A percentile compares a stretch with the other conserved stretches of the same genome.
These are phyloP conservation scores for Xylariomycetidae sp. DNA, from an alignment of 2,329 filamentous ascomycete genomes.

Conservation along the genomic window DNA sequence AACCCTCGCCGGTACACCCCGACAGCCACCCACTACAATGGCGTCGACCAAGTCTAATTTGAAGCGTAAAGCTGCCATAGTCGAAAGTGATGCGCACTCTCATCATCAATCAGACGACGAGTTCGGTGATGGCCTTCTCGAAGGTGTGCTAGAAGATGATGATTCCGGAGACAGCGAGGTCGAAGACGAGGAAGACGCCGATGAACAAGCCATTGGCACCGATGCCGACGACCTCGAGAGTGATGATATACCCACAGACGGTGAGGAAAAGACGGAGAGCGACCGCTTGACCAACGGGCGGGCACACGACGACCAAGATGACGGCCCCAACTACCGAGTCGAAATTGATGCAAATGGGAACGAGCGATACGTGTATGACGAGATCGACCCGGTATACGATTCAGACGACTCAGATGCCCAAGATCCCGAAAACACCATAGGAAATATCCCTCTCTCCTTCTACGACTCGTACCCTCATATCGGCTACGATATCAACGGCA, in stretches of 20 bases:
- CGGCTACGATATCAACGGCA: slow-evolving; percentile 97
- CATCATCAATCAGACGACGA: slow-evolving; percentile 57
- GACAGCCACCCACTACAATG: slow-evolving; percentile 32
- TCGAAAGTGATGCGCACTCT: slow-evolving; percentile 43
- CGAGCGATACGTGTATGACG: slow-evolving; percentile 84
- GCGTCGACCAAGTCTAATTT: slow-evolving; percentile 38
- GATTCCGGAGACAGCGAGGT: slow-evolving; percentile 31
- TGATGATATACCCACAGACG: slow-evolving; percentile 38
- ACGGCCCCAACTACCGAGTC: slow-evolving; percentile 47
- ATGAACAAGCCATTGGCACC: slow-evolving; percentile 34
- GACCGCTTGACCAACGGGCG: slow-evolving; percentile 29
- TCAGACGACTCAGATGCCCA: slow-evolving; percentile 88
- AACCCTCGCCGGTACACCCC: slow-evolving; percentile 6
- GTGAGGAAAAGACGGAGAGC: slow-evolving; percentile 32
- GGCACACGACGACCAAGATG: slow-evolving; percentile 31
- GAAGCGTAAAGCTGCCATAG: slow-evolving; percentile 62
- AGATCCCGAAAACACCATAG: slow-evolving; percentile 82
- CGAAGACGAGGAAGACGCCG: slow-evolving; percentile 36
- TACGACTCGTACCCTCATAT: slow-evolving; percentile 98
- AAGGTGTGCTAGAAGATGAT: slow-evolving; percentile 56
- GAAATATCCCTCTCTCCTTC: slow-evolving; percentile 87
- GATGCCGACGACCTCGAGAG: slow-evolving; percentile 34
- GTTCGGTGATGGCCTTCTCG: slow-evolving; percentile 48
- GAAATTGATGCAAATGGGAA: slow-evolving; percentile 86
- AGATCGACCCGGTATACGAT: slow-evolving; percentile 92